Evolutionary conservation across 2,329 filamentous ascomycete genomes (phyloP).

Genomic region (Scopulariopsis brevicaulis): DNA sequence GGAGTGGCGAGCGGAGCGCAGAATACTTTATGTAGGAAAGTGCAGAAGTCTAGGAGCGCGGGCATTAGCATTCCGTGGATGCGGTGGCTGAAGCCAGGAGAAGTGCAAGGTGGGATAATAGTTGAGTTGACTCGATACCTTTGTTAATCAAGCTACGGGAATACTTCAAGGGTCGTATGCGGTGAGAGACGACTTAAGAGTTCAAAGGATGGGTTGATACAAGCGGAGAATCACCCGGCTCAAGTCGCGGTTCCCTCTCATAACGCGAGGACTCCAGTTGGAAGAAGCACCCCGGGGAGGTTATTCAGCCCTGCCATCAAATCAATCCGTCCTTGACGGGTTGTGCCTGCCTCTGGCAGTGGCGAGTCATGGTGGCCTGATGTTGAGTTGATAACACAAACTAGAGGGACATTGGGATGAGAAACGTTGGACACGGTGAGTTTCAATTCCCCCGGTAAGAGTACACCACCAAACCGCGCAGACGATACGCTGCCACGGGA

Average conservation of each 20-base stretch:
- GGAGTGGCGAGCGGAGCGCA: neutral
- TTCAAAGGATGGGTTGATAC: neutral
- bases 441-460: no score
- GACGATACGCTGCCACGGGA: no score
- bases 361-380: no score
- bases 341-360: no score
- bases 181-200: no score
- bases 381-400: no score
- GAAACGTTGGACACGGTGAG: no score
- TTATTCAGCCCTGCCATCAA: neutral
- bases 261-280: neutral
- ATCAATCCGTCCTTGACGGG: neutral
- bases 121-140: neutral
- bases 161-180: neutral
- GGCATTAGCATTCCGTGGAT: neutral
- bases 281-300: neutral
- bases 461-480: no score
- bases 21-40: neutral
- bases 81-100: neutral
- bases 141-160: neutral
- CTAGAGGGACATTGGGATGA: no score
- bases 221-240: neutral
- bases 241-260: neutral
- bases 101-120: neutral
- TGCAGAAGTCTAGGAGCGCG: neutral